phyloP scores from a whole-genome alignment of 2,329 filamentous ascomycete genomes.

The Coniella vitis region DNA sequence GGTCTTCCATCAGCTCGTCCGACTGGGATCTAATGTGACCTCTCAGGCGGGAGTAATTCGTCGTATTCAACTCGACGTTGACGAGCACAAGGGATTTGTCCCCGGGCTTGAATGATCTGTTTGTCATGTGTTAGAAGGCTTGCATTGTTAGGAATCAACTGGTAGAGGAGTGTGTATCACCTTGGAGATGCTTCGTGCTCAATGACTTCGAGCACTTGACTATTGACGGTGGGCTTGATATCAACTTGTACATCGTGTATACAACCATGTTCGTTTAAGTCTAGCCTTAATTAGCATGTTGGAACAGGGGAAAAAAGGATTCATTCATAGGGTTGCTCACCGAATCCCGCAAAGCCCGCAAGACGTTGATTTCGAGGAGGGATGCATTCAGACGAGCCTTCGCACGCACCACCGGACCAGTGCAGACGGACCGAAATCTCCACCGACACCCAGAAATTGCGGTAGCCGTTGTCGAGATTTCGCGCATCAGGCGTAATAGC shows the following conservation, averaged over 20 bases:
- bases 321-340: background rate
- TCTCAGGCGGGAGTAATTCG: conserved; percentile 1
- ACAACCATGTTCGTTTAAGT: conserved; percentile 13
- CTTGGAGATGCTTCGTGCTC: conserved; percentile 35
- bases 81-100: conserved; percentile 43
- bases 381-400: background rate
- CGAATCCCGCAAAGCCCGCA: background rate
- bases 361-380: background rate
- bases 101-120: conserved; percentile 35
- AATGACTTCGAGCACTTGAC: conserved; percentile 38
- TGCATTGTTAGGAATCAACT: background rate
- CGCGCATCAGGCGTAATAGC: conserved; percentile 12
- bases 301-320: no score
- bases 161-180: conserved; percentile 25
- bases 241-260: conserved; percentile 4
- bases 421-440: conserved; percentile 7
- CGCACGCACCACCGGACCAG: background rate
- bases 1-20: conserved; percentile 51
- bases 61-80: conserved; percentile 32
- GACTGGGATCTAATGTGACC: conserved; percentile 34
- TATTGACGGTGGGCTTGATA: conserved; percentile 8
- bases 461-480: conserved; percentile 2
- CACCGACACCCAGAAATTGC: conserved; percentile 15
- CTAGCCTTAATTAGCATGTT: background rate
- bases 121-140: background rate